A percentile compares a stretch with the other conserved stretches of the same genome.
These are phyloP conservation scores for Candida morakotiae DNA, from an alignment of 805 yeast genomes.

Conservation along the genomic window DNA sequence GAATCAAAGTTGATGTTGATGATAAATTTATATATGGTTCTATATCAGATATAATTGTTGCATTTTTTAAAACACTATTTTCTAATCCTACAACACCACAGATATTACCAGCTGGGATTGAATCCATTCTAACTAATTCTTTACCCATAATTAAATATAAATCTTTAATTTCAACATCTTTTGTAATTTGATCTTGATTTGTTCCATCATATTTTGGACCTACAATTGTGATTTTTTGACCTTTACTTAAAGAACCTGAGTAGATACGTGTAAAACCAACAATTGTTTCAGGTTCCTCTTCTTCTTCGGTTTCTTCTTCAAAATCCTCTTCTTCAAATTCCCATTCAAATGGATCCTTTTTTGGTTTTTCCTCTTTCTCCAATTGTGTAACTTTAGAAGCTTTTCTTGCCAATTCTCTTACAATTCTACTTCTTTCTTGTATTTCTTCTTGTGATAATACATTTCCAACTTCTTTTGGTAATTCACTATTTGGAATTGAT, in stretches of 20 bases:
- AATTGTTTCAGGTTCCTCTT: conserved; percentile 55
- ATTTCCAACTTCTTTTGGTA: conserved; percentile 51
- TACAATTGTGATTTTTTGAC: conserved; percentile 69
- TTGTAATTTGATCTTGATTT: conserved; percentile 50
- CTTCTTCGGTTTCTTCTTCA: conserved; percentile 41
- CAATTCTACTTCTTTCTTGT: conserved; percentile 57
- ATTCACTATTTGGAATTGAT: conserved; percentile 76
- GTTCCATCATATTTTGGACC: conserved; percentile 86
- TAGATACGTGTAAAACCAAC: conserved; percentile 88
- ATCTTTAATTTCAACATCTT: conserved; percentile 59
- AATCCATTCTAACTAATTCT: conserved; percentile 70
- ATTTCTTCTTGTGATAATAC: conserved; percentile 51
- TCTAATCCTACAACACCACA: conserved; percentile 93
- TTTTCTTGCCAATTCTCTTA: conserved; percentile 62
- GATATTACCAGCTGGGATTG: conserved; percentile 91
- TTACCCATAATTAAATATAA: conserved; percentile 88
- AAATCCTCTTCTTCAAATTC: conserved; percentile 38
- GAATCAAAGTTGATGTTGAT: conserved; percentile 42
- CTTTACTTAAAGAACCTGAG: conserved; percentile 75
- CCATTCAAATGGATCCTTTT: conserved; percentile 43
- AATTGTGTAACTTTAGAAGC: conserved; percentile 53
- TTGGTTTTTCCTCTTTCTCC: conserved; percentile 17
- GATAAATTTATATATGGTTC: conserved; percentile 64
- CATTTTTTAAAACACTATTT: conserved; percentile 77
- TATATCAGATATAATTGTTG: conserved; percentile 62